These are phyloP conservation scores for Gracilaria caudata DNA, from an alignment of 23 red algal species.

Conservation along the genomic window DNA sequence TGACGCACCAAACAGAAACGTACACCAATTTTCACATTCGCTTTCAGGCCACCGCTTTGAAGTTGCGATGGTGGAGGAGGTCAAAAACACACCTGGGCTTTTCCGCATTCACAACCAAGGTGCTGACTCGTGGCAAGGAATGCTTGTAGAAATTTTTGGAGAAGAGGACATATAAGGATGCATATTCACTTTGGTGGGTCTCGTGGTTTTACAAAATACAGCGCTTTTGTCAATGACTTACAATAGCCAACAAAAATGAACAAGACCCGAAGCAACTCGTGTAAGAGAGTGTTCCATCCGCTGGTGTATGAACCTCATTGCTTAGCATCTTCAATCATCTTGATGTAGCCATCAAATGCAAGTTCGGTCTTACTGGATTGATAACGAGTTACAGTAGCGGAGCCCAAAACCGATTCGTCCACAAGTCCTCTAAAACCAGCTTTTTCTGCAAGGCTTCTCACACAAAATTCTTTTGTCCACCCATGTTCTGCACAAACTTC, in stretches of 20 bases:
- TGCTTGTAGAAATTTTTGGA: slow-evolving; percentile 17
- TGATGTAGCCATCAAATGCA: slow-evolving; percentile 42
- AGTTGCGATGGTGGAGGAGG: neutral
- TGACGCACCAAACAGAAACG: neutral
- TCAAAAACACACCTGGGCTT: neutral
- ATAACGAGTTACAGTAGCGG: slow-evolving; percentile 45
- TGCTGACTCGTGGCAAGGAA: neutral
- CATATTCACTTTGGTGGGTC: neutral
- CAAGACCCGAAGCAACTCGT: neutral
- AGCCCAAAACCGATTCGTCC: slow-evolving; percentile 28
- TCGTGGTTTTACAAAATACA: neutral
- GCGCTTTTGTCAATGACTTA: neutral
- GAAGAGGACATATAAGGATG: neutral
- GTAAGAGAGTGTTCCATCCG: neutral
- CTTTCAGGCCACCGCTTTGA: neutral
- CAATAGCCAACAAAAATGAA: slow-evolving; percentile 5
- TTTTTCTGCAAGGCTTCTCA: slow-evolving; percentile 79
- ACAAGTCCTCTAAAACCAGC: slow-evolving; percentile 67
- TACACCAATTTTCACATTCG: neutral
- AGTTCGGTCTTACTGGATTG: slow-evolving; percentile 46
- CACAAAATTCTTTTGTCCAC: slow-evolving; percentile 76
- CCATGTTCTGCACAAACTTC: slow-evolving; percentile 84
- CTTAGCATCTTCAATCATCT: slow-evolving; percentile 4
- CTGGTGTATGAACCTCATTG: neutral
- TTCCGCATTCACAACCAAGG: neutral